Evolutionary conservation across 139 green algal genomes (phyloP).

Genomic region (Picochlorum sp.): DNA sequence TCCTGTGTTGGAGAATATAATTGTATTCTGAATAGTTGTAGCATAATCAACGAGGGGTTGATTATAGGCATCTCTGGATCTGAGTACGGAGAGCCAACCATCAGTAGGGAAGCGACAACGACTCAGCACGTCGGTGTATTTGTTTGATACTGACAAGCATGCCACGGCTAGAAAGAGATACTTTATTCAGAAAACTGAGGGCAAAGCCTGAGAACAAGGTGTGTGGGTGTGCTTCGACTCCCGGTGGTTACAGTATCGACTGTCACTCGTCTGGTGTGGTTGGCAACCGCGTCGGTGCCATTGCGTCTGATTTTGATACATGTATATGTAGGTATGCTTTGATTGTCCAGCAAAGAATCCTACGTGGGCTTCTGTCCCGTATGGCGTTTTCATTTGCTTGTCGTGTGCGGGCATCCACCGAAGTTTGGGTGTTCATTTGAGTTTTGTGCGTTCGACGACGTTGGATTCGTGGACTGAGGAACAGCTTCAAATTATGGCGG

Average conservation of each 20-base stretch:
- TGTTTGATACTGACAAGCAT: slow-evolving; percentile 19
- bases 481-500: slow-evolving; percentile 85
- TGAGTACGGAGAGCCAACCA: no score
- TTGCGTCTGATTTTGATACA: neutral
- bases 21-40: no score
- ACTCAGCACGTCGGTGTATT: neutral
- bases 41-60: no score
- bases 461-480: slow-evolving; percentile 91
- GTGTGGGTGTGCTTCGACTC: neutral
- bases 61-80: no score
- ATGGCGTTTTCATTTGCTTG: slow-evolving; percentile 96
- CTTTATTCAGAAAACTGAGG: slow-evolving; percentile 73
- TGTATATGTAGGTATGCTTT: slow-evolving; percentile 73
- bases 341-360: slow-evolving; percentile 95
- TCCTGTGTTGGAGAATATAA: no score
- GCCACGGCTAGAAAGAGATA: slow-evolving; percentile 59
- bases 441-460: slow-evolving; percentile 89
- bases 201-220: slow-evolving; percentile 89
- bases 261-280: no score
- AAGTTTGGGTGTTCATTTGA: slow-evolving; percentile 89
- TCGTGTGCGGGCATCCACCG: slow-evolving; percentile 90
- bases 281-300: neutral
- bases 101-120: no score
- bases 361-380: slow-evolving; percentile 90
- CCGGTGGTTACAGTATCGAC: no score